Base-by-base conservation (phyloP, 192 early-diverging fungal species). In the Entrophospora sp. region DNA sequence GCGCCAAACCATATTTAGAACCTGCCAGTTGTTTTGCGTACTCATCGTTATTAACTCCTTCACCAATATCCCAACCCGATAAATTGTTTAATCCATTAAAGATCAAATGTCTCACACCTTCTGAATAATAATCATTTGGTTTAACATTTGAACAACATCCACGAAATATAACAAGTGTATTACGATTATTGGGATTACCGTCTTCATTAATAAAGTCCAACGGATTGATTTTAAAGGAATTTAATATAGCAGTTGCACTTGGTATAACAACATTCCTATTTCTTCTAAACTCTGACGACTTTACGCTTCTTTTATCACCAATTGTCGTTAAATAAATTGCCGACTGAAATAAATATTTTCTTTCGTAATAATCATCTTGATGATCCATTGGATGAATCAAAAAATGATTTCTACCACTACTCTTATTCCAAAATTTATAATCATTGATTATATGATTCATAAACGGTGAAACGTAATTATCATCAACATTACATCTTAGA, bases 331-430 rank as follows among this genome's bases (percentile, higher is more conserved):
- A 53, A 40, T 77, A 80, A 7, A 71, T 75, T 1, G 78, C 75
- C 25, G 68, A 68, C 18, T 67, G 36, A 61, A 70, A 59, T 1
- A 60, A 35, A 36, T 46, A 43, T 12, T 34, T 69, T 38, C 31
- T 57, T 6, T 69, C 63, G 43, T 80, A 80, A 36, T 77, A 80
- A 40, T 60, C 70, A 30, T 61, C 71, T 0, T 71, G 69, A 14
- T 62, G 40, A 35, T 75, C 73, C 73, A 77, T 80, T 3, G 79
- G 73, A 40, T 80, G 79, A 7, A 73, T 56, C 68, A 80, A 71
- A n/a, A 80, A 64, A 48, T 80, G 78, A 46, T 73, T 64, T 22
- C 38, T 40, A 3, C 78, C 78, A 10, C 44, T 27, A 7, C 67
- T 66, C 55, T 59, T 40, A 46, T 77, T 77, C 78, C 78, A 80